phyloP scores from a whole-genome alignment of 225 moss, liverwort and hornwort species.

The Physcomitrellopsis africana region DNA sequence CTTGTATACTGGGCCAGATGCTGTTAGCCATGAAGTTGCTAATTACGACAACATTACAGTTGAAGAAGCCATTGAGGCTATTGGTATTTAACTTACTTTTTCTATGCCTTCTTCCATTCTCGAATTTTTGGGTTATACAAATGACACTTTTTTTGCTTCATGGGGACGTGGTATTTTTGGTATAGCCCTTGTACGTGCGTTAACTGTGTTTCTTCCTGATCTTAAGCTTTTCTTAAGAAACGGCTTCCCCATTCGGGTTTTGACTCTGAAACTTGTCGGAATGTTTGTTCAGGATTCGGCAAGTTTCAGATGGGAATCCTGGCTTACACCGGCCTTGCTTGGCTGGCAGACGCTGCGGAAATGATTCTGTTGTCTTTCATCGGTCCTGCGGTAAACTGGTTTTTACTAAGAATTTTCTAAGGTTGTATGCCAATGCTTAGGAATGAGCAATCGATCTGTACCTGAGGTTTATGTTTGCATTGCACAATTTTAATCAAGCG shows the following conservation, averaged over 20 bases:
- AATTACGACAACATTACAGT: conserved; percentile 42
- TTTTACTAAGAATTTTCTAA: too few relatives aligned
- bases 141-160: too few relatives aligned
- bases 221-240: background rate
- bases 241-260: background rate
- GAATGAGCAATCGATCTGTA: background rate
- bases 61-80: conserved; percentile 64
- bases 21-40: conserved; percentile 24
- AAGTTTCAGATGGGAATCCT: conserved; percentile 84
- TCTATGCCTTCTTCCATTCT: conserved; percentile 1
- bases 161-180: too few relatives aligned
- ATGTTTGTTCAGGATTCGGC: conserved; percentile 71
- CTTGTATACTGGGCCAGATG: conserved; percentile 2
- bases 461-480: background rate
- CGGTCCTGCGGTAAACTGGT: conserved; percentile 72
- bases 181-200: background rate
- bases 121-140: too few relatives aligned
- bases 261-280: background rate
- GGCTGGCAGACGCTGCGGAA: conserved; percentile 96
- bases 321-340: conserved; percentile 84
- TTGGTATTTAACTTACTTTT: conserved; percentile 39
- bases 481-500: background rate
- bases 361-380: conserved; percentile 99
- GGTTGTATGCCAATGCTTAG: background rate
- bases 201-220: background rate